Evolutionary conservation across 2,329 filamentous ascomycete genomes (phyloP), one percentile per base, ranked within the genome.

Genomic region (Ambrosiella beaveri): DNA sequence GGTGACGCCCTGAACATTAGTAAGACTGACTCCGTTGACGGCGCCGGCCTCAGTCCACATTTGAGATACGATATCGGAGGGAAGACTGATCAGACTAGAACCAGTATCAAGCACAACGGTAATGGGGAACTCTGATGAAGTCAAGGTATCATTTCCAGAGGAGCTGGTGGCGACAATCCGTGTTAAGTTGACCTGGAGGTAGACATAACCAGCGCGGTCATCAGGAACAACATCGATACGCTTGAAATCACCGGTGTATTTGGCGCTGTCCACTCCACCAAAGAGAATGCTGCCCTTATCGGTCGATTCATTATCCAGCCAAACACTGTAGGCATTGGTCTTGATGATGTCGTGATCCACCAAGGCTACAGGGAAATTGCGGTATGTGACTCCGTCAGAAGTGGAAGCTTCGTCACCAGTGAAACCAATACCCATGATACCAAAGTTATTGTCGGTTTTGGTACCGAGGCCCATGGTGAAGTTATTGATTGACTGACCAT

Each of bases 231-330:
- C 73, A 13, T 82, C 74, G 36, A 89, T 72, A 5, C 75, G 78
- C 51, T 75, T 74, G 38, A 90, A 73, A 1, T 77, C 68, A 53
- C 85, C 86, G 0, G 73, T 67, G 69, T 81, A 93, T 66, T 90
- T 90, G 60, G 76, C 78, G 0, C 80, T 86, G 66, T 91, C 86
- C 60, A 90, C 80, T n/a, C 85, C 87, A 44, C 87, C 87, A 63
- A 91, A 93, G 1, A 91, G 72, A 61, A 91, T 83, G 63, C 73
- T 84, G 40, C 87, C 87, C 1, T 76, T 82, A 61, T 75, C 81
- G 0, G 85, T 69, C 59, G 73, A 73, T 8, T 78, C 67, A 57
- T 80, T 77, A 63, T 80, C 80, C 57, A 80, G 71, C 82, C 83
- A 88, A 19, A 89, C 69, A 60, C 83, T 87, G 69, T 86, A 88